phyloP scores from a whole-genome alignment of 768 basidiomycete species.

The Termitomyces sp. region DNA sequence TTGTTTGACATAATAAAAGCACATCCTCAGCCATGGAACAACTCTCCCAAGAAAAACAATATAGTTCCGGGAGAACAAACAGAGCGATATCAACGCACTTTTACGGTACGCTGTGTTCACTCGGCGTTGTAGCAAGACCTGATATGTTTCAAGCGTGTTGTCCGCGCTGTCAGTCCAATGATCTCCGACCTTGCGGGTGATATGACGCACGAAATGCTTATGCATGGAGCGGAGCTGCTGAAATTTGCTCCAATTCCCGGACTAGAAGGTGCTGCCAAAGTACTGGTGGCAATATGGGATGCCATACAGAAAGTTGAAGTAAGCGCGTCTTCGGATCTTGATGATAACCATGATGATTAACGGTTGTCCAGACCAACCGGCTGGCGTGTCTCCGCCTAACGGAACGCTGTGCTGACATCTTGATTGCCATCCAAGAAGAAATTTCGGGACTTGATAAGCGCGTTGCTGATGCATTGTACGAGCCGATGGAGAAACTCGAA shows the following conservation, averaged over 20 bases:
- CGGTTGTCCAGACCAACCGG: conserved; percentile 51
- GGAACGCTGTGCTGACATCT: conserved; percentile 65
- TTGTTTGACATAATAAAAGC: not conserved
- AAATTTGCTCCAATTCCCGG: conserved; percentile 49
- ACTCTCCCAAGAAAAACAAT: not conserved
- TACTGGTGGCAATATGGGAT: conserved; percentile 61
- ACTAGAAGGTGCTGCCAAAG: conserved; percentile 44
- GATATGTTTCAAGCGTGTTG: conserved; percentile 23
- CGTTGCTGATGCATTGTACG: conserved; percentile 41
- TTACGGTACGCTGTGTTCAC: not conserved
- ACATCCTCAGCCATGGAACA: not conserved
- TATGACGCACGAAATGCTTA: conserved; percentile 32
- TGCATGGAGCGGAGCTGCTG: conserved; percentile 31
- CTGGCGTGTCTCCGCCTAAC: conserved; percentile 68
- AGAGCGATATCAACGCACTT: conserved; percentile 1
- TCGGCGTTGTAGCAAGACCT: no score
- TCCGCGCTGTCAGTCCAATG: conserved; percentile 26
- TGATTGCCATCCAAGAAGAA: conserved; percentile 57
- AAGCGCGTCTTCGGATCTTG: conserved; percentile 15
- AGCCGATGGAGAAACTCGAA: conserved; percentile 47
- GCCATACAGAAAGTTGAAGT: conserved; percentile 58
- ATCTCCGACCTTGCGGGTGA: conserved; percentile 29
- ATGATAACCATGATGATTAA: not conserved
- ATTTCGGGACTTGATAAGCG: conserved; percentile 49
- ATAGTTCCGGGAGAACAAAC: not conserved